Conservation (phyloP, 2,329 filamentous ascomycete genomes). For the Lachnellula subtilissima region DNA sequence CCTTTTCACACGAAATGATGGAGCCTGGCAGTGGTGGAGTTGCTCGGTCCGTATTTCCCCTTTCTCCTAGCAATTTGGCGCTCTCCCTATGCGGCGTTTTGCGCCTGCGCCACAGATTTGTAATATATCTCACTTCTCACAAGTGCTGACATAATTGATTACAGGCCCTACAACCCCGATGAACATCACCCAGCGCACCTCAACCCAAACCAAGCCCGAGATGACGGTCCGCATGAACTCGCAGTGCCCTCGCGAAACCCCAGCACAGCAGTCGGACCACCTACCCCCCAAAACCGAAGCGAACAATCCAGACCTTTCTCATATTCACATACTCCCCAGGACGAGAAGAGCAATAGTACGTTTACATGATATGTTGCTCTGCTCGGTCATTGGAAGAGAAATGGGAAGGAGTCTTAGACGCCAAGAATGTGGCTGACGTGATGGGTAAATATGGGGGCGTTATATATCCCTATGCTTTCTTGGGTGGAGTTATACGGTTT, state of each 20-base stretch:
- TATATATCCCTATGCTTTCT: not conserved
- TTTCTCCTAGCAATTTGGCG: not conserved
- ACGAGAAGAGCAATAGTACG: not conserved
- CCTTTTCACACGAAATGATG: slow-evolving; percentile 15
- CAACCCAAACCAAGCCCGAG: not conserved
- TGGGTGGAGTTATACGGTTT: not conserved
- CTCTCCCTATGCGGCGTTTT: not conserved
- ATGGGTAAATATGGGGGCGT: not conserved
- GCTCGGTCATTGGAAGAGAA: no score
- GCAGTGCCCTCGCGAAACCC: slow-evolving; percentile 1
- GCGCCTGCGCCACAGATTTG: not conserved
- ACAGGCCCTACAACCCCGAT: slow-evolving; percentile 9
- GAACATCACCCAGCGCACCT: not conserved
- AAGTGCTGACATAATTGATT: not conserved
- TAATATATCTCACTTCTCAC: not conserved
- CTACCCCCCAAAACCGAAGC: not conserved
- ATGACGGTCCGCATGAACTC: slow-evolving; percentile 3
- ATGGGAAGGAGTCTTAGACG: no score
- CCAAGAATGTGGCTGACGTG: not conserved
- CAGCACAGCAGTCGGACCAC: not conserved
- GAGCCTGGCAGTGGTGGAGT: slow-evolving; percentile 1
- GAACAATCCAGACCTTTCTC: slow-evolving; percentile 11
- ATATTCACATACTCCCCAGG: slow-evolving; percentile 11
- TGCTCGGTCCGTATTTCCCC: slow-evolving; percentile 7
- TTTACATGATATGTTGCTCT: not conserved